Conservation (phyloP, 345 rosid species). For the Limnanthes douglasii region DNA sequence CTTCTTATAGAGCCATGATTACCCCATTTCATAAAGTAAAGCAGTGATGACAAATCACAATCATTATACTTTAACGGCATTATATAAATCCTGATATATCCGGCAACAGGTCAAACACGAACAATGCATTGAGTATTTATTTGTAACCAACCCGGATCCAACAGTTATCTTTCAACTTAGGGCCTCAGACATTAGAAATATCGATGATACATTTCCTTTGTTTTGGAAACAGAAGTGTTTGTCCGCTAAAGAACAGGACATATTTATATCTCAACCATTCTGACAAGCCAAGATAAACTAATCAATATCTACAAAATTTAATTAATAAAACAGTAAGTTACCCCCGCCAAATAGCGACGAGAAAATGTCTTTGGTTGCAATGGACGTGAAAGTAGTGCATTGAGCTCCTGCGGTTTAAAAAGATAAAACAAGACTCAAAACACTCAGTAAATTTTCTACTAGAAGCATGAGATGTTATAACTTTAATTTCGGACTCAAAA, state of each 20-base stretch:
- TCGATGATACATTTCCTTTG: no score
- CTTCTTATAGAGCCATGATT: no score
- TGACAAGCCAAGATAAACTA: conserved; percentile 1
- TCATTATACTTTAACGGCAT: no score
- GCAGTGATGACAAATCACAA: no score
- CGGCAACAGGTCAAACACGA: no score
- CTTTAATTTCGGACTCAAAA: conserved; percentile 1
- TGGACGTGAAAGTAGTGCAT: conserved; percentile 43
- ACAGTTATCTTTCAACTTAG: no score
- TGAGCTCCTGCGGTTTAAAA: conserved; percentile 56
- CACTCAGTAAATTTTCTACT: background rate
- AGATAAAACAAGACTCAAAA: background rate
- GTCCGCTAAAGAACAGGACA: conserved; percentile 1
- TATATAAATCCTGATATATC: no score
- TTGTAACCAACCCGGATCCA: no score
- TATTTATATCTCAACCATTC: background rate
- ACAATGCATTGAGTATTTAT: no score
- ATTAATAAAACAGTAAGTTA: conserved; percentile 10
- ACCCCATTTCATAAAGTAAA: no score
- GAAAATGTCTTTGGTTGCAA: conserved; percentile 82
- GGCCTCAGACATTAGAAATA: no score
- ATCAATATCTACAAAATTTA: background rate
- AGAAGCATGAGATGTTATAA: background rate
- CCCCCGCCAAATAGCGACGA: conserved; percentile 84
- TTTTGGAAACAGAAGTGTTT: no score